Evolutionary conservation across 1,284 basidiomycete genomes (phyloP), one percentile per base, ranked within the genome.

Genomic region (Grifola frondosa): DNA sequence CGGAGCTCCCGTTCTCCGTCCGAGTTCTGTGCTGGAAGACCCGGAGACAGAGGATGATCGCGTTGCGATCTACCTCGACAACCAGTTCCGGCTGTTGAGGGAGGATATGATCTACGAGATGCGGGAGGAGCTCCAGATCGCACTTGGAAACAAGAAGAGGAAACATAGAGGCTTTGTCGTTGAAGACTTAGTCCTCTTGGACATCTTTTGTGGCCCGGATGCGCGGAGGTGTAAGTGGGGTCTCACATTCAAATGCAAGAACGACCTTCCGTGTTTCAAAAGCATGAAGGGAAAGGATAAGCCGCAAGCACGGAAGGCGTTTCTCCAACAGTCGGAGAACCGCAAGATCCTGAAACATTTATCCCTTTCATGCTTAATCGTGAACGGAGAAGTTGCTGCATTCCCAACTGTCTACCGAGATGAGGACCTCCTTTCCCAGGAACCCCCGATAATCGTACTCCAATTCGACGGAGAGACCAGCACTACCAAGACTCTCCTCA

Each of bases 61-160:
- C 7, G 50, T 68, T 2, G 60, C 69, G 1, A 64, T 69, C 2
- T 75, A 84, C 48, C 63, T 84, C 6, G 82, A 84, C 49, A 82
- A 81, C 42, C 80, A 80, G 43, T 85, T 80, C 53, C 74, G 83
- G 7, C 64, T 85, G 8, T 58, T 83, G 9, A 64, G 83, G 3
- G 83, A 84, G 52, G 83, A 85, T 42, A 80, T 85, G 77, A 47
- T 84, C 3, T 66, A 74, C 48, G 80, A 85, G 52, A 69, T 85
- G 56, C 69, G 70, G 19, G 83, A 85, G 16, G 82, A 84, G 49
- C 51, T 83, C 6, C 67, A 72, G 34, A 65, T 73, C 12, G 67
- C 65, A 1, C 48, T 65, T 3, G 64, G 65, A 8, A 66, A 67
- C 60, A 80, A 77, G 57, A 73, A 73, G 43, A 74, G 75, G 0